Base-by-base conservation (phyloP, 225 moss, liverwort and hornwort genomes). In the Neckera pumila region DNA sequence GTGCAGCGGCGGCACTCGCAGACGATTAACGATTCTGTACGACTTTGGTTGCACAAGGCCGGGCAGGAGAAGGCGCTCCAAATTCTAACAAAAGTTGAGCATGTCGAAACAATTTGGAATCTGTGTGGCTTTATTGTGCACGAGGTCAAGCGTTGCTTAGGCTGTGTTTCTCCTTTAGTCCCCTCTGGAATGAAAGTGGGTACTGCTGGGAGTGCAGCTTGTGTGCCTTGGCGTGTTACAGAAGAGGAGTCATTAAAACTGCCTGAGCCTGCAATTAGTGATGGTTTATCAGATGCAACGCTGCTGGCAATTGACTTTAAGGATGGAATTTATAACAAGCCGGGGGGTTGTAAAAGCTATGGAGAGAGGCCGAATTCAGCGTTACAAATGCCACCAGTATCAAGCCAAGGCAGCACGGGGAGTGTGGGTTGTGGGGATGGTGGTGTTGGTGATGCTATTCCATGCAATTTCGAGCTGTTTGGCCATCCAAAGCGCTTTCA, bases 381-480 rank as follows among this genome's bases (percentile, higher is more conserved):
- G 22, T 20, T 18, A 42, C 89, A 84, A 65, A 9, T 60, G 78
- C 70, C 66, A 38, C 78, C 84, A 13, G 75, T 70, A 27, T 58
- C 90, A 47, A 92, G 92, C 79, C 92, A 92, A 79, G 87, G 87
- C 42, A 91, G 89, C 79, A 91, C 83, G 14, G 87, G 85, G 11
- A 90, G 90, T 63, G 85, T 84, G 38, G 75, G 34, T 12, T 86
- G 78, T 65, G 86, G 79, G 25, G 87, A 78, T 49, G 81, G 16
- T 59, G 78, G 36, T 56, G 43, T 20, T 58, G 63, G 30, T 43
- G 65, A 65, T 81, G 80, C 36, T 23, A 16, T 81, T 66, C 47
- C 76, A 47, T 86, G 45, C 69, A 79, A 69, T 69, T 69, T 58
- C 34, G 69, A 86, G 31, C 51, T 72, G 16, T 53, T 80, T 57